Evolutionary conservation across 306 rosid species (phyloP).

Genomic region (Astragalus membranaceus): DNA sequence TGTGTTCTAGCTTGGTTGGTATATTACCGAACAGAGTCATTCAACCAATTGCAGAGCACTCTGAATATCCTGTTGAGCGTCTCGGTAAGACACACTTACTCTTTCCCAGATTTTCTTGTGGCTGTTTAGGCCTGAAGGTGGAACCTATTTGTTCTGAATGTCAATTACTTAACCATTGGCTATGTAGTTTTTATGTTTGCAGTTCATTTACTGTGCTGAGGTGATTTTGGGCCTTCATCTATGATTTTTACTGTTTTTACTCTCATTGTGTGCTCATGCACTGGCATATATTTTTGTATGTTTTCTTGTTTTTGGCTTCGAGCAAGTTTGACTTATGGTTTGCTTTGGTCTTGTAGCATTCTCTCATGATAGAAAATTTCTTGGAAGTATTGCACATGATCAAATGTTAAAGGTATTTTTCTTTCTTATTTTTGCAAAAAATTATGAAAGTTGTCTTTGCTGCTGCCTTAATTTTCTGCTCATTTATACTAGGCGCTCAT

Average conservation of each 20-base stretch:
- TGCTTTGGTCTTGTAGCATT: conserved; percentile 52
- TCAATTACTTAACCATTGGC: not conserved
- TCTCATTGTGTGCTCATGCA: not conserved
- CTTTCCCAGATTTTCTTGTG: not conserved
- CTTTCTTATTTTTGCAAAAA: conserved; percentile 6
- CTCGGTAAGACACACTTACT: conserved; percentile 51
- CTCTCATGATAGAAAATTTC: conserved; percentile 66
- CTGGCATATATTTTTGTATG: not conserved
- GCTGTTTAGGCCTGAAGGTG: not conserved
- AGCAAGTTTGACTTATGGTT: conserved; percentile 19
- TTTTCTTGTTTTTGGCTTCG: not conserved
- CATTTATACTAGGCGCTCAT: not conserved
- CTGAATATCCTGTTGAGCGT: conserved; percentile 74
- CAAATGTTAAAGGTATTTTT: conserved; percentile 62
- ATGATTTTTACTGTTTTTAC: not conserved
- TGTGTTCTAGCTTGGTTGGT: conserved; percentile 55
- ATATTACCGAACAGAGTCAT: conserved; percentile 82
- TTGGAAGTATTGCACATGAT: conserved; percentile 85
- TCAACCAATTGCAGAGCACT: conserved; percentile 93
- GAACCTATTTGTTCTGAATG: not conserved
- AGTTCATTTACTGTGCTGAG: not conserved
- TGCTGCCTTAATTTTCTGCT: not conserved
- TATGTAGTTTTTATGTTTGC: not conserved
- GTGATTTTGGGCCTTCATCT: not conserved
- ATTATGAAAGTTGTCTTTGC: not conserved